Percentiles rank a stretch among this genome's conserved stretches.
These are phyloP conservation scores for Cercis canadensis DNA, from an alignment of 306 rosid genomes.

Conservation along the genomic window DNA sequence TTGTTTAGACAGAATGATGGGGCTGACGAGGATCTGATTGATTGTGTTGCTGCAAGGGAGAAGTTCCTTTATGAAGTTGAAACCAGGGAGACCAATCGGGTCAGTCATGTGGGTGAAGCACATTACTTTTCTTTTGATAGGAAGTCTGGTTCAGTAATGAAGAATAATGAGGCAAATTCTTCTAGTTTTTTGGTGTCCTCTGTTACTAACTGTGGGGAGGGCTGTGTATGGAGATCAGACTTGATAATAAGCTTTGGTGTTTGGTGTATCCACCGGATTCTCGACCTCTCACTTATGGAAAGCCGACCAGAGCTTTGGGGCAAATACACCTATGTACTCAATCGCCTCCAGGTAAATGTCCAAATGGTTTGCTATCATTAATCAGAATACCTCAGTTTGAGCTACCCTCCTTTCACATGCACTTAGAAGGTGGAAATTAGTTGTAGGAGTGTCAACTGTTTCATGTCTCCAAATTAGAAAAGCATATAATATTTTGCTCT, in stretches of 20 bases:
- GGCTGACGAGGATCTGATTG: constrained; percentile 89
- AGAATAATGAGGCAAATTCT: constrained; percentile 49
- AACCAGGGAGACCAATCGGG: constrained; percentile 62
- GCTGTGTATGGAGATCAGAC: constrained; percentile 85
- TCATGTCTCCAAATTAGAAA: background rate
- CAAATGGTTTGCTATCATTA: constrained; percentile 2
- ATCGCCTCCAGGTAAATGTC: constrained; percentile 88
- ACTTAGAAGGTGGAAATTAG: background rate
- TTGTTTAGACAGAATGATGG: constrained; percentile 89
- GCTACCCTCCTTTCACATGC: constrained; percentile 3
- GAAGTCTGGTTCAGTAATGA: constrained; percentile 52
- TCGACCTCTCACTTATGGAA: constrained; percentile 88
- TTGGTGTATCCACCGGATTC: constrained; percentile 96
- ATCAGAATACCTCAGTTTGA: background rate
- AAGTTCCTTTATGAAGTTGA: constrained; percentile 77
- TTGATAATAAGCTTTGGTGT: constrained; percentile 91
- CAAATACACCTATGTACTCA: constrained; percentile 88
- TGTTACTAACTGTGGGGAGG: constrained; percentile 89
- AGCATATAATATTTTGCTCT: background rate
- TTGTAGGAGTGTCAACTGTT: background rate
- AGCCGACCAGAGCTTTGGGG: constrained; percentile 99
- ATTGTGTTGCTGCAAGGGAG: constrained; percentile 90
- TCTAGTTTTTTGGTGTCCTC: constrained; percentile 55
- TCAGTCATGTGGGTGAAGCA: constrained; percentile 52
- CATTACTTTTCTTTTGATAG: constrained; percentile 60